Conservation (phyloP, 2,329 filamentous ascomycete species). For the Phyllosticta capitalensis region DNA sequence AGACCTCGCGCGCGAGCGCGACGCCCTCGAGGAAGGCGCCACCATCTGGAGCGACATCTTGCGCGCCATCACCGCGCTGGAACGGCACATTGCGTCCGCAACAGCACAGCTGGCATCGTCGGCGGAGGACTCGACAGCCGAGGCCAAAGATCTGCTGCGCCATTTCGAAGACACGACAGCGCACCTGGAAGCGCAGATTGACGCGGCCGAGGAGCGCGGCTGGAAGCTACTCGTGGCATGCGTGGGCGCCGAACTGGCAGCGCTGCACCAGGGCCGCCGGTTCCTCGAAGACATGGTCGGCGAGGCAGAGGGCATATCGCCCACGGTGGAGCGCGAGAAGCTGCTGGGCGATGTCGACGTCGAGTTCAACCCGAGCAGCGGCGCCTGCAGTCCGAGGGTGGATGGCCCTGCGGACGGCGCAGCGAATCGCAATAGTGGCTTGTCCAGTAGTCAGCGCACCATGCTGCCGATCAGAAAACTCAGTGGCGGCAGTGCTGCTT, state of each 20-base stretch:
- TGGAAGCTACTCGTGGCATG: slow-evolving; percentile 72
- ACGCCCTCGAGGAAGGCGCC: slow-evolving; percentile 58
- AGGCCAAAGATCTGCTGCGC: slow-evolving; percentile 32
- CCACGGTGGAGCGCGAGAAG: slow-evolving; percentile 5
- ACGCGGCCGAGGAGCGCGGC: slow-evolving; percentile 48
- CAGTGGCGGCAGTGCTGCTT: slow-evolving; percentile 13
- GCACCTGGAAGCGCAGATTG: slow-evolving; percentile 46
- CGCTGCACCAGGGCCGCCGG: slow-evolving; percentile 51
- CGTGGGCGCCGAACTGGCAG: slow-evolving; percentile 63
- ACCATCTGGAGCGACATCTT: slow-evolving; percentile 57
- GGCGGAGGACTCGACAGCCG: slow-evolving; percentile 17
- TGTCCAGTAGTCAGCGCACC: slow-evolving; percentile 10
- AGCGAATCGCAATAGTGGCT: slow-evolving; percentile 2
- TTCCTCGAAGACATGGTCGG: slow-evolving; percentile 38
- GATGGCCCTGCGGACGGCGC: slow-evolving; percentile 3
- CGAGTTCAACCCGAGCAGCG: slow-evolving; percentile 9
- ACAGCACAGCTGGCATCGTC: slow-evolving; percentile 34
- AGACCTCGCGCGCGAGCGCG: slow-evolving; percentile 51
- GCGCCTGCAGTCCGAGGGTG: slow-evolving; percentile 6
- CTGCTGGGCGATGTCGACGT: slow-evolving; percentile 7
- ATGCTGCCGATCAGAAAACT: not conserved
- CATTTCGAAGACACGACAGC: slow-evolving; percentile 49
- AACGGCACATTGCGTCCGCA: slow-evolving; percentile 49
- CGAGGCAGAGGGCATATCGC: slow-evolving; percentile 19
- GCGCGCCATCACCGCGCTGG: slow-evolving; percentile 52